A percentile compares a stretch with the other conserved stretches of the same genome.
phyloP scores from a whole-genome alignment of 2,329 filamentous ascomycete species.

The Talaromyces islandicus region DNA sequence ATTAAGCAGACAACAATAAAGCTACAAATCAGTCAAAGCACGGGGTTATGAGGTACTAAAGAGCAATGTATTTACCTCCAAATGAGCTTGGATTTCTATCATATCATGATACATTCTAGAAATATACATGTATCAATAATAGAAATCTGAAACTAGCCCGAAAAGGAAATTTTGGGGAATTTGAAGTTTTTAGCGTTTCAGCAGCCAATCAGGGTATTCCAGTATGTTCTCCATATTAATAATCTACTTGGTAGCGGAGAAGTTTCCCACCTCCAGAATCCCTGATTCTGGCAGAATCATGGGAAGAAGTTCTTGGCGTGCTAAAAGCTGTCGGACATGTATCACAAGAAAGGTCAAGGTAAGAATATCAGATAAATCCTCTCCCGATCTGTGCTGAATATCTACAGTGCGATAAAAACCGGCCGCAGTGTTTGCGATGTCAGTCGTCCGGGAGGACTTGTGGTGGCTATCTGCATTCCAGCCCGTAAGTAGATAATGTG shows the following conservation, averaged over 20 bases:
- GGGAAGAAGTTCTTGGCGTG: background rate
- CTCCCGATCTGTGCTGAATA: background rate
- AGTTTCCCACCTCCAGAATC: background rate
- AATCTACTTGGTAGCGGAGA: background rate
- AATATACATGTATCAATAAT: background rate
- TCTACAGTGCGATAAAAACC: background rate
- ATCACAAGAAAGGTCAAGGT: background rate
- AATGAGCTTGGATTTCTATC: background rate
- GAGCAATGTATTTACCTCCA: background rate
- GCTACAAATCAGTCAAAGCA: conserved; percentile 17
- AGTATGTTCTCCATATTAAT: background rate
- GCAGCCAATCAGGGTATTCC: background rate
- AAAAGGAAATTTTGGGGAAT: background rate
- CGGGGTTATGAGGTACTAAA: conserved; percentile 14
- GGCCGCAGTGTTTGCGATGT: background rate
- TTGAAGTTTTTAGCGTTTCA: background rate
- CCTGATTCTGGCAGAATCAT: background rate
- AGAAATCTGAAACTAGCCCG: background rate
- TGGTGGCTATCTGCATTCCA: background rate
- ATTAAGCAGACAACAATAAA: conserved; percentile 17
- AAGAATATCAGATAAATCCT: background rate
- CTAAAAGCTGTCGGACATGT: conserved; percentile 1
- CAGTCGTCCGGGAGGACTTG: background rate
- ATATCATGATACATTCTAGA: background rate
- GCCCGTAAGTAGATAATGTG: background rate